Evolutionary conservation across 2,329 filamentous ascomycete genomes (phyloP).

Genomic region (Neofusicoccum ribis): DNA sequence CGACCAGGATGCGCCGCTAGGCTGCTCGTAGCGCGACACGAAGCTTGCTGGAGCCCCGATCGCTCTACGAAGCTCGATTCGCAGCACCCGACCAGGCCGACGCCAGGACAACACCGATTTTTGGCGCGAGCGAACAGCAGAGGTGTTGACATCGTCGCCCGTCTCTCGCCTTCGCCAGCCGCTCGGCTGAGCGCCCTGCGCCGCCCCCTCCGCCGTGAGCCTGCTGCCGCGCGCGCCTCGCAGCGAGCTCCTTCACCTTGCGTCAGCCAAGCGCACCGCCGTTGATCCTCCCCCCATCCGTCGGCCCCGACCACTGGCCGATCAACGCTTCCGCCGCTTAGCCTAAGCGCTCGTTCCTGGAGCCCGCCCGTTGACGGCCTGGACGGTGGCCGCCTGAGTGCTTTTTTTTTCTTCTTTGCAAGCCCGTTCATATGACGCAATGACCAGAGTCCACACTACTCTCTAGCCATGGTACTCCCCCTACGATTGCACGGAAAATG

Average conservation of each 20-base stretch:
- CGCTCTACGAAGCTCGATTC: background rate
- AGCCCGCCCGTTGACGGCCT: background rate
- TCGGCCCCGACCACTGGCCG: background rate
- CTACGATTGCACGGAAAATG: too few relatives aligned
- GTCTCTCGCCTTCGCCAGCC: background rate
- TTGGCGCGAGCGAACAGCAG: background rate
- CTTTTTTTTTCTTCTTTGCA: background rate
- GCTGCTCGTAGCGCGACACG: background rate
- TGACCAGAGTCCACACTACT: too few relatives aligned
- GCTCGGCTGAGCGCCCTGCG: background rate
- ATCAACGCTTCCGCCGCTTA: background rate
- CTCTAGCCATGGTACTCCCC: too few relatives aligned
- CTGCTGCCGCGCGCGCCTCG: background rate
- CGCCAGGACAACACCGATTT: background rate
- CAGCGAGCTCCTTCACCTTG: background rate
- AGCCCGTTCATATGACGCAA: background rate
- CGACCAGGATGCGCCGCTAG: conserved; percentile 13
- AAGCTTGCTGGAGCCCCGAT: background rate
- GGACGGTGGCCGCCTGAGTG: background rate
- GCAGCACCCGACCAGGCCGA: background rate
- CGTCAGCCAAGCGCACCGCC: background rate
- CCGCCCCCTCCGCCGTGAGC: background rate
- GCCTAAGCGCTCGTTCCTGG: background rate
- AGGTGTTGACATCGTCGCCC: background rate
- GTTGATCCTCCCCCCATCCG: conserved; percentile 4